Conservation (phyloP, 306 rosid species). For the Acacia confusa region DNA sequence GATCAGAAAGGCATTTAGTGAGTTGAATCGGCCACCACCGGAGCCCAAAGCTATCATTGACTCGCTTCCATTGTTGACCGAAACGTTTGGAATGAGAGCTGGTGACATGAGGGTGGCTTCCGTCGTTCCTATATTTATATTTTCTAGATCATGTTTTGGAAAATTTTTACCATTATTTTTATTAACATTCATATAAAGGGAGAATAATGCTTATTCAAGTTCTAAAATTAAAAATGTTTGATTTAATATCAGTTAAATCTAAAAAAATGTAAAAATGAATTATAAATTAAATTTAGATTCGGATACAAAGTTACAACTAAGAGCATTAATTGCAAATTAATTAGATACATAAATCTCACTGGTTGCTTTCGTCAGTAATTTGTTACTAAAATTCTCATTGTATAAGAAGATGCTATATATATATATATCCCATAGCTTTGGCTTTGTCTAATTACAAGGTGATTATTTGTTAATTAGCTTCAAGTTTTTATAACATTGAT, state of each 20-base stretch:
- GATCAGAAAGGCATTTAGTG: conserved; percentile 76
- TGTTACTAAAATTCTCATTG: too few species aligned
- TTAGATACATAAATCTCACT: too few species aligned
- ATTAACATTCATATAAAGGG: neutral
- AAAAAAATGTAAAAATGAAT: too few species aligned
- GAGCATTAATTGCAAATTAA: too few species aligned
- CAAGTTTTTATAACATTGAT: neutral
- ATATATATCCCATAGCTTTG: neutral
- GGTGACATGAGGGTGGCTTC: conserved; percentile 85
- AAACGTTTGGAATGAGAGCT: conserved; percentile 90
- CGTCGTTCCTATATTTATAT: conserved; percentile 13
- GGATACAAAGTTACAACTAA: too few species aligned
- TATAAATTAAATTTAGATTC: too few species aligned
- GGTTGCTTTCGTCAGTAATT: too few species aligned
- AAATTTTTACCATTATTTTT: too few species aligned
- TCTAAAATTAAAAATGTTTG: too few species aligned
- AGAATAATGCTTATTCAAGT: too few species aligned
- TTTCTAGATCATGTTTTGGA: too few species aligned
- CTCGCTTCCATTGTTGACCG: conserved; percentile 77
- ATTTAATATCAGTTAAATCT: too few species aligned
- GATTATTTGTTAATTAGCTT: neutral
- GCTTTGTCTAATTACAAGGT: neutral
- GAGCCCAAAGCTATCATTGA: conserved; percentile 87
- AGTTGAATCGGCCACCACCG: conserved; percentile 67
- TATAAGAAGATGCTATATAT: neutral